Percentiles rank a stretch among this genome's conserved stretches.
Evolutionary conservation across 1,284 basidiomycete species (phyloP).

Genomic region (Ceratobasidium sp.): DNA sequence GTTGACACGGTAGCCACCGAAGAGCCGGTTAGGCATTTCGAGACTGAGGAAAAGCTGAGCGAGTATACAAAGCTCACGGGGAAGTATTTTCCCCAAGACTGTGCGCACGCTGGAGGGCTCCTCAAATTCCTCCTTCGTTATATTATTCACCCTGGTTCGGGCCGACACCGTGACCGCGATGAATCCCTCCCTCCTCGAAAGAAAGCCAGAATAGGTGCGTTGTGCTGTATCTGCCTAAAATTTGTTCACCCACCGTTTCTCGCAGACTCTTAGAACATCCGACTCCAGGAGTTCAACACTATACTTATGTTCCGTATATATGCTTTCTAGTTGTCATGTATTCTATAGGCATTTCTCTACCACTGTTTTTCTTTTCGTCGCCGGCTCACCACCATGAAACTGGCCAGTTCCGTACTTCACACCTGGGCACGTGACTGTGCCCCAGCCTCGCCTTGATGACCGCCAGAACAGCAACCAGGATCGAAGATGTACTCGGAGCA

Average conservation of each 20-base stretch:
- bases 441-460: conserved; percentile 12
- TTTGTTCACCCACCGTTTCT: background rate
- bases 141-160: conserved; percentile 56
- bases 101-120: conserved; percentile 56
- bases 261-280: background rate
- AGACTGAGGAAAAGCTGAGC: conserved; percentile 51
- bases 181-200: background rate
- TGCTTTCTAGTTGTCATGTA: background rate
- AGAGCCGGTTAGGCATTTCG: conserved; percentile 45
- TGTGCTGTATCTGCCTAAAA: background rate
- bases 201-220: background rate
- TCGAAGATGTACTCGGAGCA: conserved; percentile 39
- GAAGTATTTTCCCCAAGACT: conserved; percentile 56
- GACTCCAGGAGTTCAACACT: too few species aligned
- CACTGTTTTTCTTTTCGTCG: background rate
- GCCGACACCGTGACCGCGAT: background rate
- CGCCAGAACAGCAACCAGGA: conserved; percentile 26
- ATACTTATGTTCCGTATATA: too few species aligned
- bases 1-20: conserved; percentile 19
- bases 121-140: conserved; percentile 57
- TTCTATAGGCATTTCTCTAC: background rate
- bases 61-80: conserved; percentile 52
- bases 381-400: background rate
- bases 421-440: conserved; percentile 11
- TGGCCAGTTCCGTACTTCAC: background rate